Conservation (phyloP, 2,329 filamentous ascomycete genomes). For the Apiospora hydei region DNA sequence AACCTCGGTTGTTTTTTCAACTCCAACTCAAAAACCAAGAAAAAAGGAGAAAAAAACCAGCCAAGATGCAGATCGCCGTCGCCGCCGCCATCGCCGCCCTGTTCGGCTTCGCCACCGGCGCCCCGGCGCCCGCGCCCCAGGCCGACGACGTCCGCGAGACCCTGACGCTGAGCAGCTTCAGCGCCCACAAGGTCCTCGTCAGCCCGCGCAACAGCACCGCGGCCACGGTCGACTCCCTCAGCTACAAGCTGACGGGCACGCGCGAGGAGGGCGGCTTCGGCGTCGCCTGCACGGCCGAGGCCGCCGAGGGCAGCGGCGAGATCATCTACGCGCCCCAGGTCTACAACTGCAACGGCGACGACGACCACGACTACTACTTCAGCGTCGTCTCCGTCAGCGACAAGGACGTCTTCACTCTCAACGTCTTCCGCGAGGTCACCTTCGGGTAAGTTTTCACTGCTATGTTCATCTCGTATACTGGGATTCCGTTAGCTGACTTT, state of each 20-base stretch:
- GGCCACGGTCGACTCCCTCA: not conserved
- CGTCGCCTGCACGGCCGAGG: not conserved
- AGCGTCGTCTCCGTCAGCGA: not conserved
- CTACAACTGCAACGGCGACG: slow-evolving; percentile 11
- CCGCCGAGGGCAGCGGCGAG: not conserved
- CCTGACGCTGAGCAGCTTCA: slow-evolving; percentile 3
- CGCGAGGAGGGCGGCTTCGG: not conserved
- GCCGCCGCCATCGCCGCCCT: slow-evolving; percentile 4
- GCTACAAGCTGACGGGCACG: not conserved
- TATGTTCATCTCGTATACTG: not conserved
- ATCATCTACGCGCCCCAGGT: not conserved
- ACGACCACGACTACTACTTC: slow-evolving; percentile 8
- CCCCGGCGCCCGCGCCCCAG: slow-evolving; percentile 8
- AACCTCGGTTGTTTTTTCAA: too few species aligned
- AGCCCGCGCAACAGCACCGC: not conserved
- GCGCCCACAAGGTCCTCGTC: not conserved
- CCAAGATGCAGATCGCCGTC: slow-evolving; percentile 1
- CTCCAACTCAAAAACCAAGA: not conserved
- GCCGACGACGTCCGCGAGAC: not conserved
- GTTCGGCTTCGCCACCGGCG: not conserved
- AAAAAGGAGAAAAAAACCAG: not conserved
- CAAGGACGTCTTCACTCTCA: not conserved
- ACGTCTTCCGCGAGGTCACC: not conserved
- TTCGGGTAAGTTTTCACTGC: not conserved
- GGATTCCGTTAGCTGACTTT: not conserved